These are phyloP conservation scores for Phaeosphaeria sp. DNA, from an alignment of 2,329 filamentous ascomycete genomes.

Conservation along the genomic window DNA sequence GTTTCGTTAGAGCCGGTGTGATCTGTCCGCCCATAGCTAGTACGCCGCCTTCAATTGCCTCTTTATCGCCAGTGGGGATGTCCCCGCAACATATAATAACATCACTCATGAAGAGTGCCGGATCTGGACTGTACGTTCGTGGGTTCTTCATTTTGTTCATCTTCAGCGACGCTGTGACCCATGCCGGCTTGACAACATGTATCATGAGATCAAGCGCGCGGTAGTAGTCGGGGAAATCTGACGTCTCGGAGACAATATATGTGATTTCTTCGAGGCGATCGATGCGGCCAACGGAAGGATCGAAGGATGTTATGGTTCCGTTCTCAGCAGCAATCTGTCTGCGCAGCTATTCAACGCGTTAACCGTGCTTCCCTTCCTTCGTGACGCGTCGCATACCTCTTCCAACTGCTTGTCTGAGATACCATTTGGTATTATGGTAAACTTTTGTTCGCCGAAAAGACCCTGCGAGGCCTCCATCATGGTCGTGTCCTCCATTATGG, in stretches of 20 bases:
- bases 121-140: constrained; percentile 88
- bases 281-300: constrained; percentile 48
- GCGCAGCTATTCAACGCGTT: constrained; percentile 50
- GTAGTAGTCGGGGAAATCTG: constrained; percentile 89
- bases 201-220: constrained; percentile 78
- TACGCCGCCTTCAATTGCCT: constrained; percentile 88
- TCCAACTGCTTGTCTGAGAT: constrained; percentile 36
- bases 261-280: constrained; percentile 57
- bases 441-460: constrained; percentile 49
- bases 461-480: constrained; percentile 38
- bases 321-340: constrained; percentile 56
- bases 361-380: constrained; percentile 13
- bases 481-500: constrained; percentile 41
- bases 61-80: constrained; percentile 84
- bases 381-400: constrained; percentile 37
- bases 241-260: constrained; percentile 75
- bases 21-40: constrained; percentile 88
- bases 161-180: constrained; percentile 75
- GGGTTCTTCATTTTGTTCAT: constrained; percentile 76
- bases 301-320: constrained; percentile 54
- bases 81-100: constrained; percentile 84
- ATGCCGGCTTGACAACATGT: constrained; percentile 81
- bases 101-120: constrained; percentile 85
- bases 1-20: constrained; percentile 70
- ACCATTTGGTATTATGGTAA: constrained; percentile 54